Evolutionary conservation across 2,329 filamentous ascomycete species (phyloP).

Genomic region (Magnaporthiopsis poae): DNA sequence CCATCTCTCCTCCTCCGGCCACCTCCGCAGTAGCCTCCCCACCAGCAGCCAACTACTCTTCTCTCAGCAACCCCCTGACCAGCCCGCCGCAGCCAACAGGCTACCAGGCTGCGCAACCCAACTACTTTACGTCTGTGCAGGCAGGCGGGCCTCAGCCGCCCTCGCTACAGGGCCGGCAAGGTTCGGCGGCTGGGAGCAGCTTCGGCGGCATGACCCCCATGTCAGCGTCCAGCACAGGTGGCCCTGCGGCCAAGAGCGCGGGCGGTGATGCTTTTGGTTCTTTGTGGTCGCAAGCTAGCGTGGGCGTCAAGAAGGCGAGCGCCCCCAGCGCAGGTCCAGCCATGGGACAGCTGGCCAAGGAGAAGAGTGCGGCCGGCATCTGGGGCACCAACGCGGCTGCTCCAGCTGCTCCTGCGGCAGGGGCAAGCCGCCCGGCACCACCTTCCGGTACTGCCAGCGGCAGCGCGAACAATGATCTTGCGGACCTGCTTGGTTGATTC

Average conservation of each 20-base stretch:
- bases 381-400: slow-evolving; percentile 57
- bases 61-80: slow-evolving; percentile 44
- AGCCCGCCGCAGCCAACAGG: slow-evolving; percentile 46
- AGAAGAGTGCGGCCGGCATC: slow-evolving; percentile 88
- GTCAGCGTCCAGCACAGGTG: slow-evolving; percentile 2
- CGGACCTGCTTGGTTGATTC: background rate
- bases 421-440: background rate
- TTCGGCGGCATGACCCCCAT: slow-evolving; percentile 18
- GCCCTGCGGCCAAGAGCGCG: slow-evolving; percentile 29
- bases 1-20: slow-evolving; percentile 64
- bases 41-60: slow-evolving; percentile 53
- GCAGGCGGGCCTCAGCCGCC: slow-evolving; percentile 21
- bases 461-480: background rate
- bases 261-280: slow-evolving; percentile 83
- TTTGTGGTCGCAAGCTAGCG: slow-evolving; percentile 68
- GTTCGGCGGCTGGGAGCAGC: slow-evolving; percentile 18
- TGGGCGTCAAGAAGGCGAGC: slow-evolving; percentile 63
- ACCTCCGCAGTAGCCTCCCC: slow-evolving; percentile 37
- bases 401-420: background rate
- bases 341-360: slow-evolving; percentile 90
- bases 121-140: slow-evolving; percentile 86
- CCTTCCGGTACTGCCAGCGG: no score
- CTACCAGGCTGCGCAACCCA: slow-evolving; percentile 72
- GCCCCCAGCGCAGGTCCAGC: slow-evolving; percentile 59
- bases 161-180: slow-evolving; percentile 11